A percentile compares a stretch with the other conserved stretches of the same genome.
phyloP scores from a whole-genome alignment of 495 filamentous ascomycete genomes.

The Hypoxylon fragiforme region DNA sequence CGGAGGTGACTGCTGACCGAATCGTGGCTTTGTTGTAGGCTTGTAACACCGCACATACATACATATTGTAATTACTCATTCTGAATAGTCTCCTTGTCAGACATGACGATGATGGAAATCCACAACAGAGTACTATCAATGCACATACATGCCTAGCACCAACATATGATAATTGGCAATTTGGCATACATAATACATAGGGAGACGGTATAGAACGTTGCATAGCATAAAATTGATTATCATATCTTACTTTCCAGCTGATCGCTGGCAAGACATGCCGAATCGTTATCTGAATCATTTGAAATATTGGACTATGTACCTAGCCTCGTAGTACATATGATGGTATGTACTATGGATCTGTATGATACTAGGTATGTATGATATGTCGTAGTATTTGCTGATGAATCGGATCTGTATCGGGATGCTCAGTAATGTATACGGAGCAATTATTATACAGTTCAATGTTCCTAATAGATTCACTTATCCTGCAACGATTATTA shows the following conservation, averaged over 20 bases:
- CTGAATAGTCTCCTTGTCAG: background rate
- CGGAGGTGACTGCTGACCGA: slow-evolving; percentile 34
- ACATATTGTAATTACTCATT: background rate
- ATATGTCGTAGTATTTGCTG: slow-evolving; percentile 13
- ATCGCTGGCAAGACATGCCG: background rate
- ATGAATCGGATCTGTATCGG: slow-evolving; percentile 34
- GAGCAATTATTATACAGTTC: too few species aligned
- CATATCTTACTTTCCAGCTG: background rate
- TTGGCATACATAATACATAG: background rate
- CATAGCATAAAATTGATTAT: background rate
- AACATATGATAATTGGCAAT: too few species aligned
- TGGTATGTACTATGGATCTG: too few species aligned
- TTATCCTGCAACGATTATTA: too few species aligned
- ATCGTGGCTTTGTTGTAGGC: slow-evolving; percentile 28
- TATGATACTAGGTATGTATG: too few species aligned
- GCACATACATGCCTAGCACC: too few species aligned
- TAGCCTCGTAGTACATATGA: too few species aligned
- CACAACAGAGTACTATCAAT: too few species aligned
- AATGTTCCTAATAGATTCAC: too few species aligned
- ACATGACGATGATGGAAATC: background rate
- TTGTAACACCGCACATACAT: slow-evolving; percentile 23
- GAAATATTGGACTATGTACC: background rate
- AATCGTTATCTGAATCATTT: background rate
- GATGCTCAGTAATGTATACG: slow-evolving; percentile 28
- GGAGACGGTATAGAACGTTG: background rate